Conservation (phyloP, 768 basidiomycete genomes). For the Suillus placidus region DNA sequence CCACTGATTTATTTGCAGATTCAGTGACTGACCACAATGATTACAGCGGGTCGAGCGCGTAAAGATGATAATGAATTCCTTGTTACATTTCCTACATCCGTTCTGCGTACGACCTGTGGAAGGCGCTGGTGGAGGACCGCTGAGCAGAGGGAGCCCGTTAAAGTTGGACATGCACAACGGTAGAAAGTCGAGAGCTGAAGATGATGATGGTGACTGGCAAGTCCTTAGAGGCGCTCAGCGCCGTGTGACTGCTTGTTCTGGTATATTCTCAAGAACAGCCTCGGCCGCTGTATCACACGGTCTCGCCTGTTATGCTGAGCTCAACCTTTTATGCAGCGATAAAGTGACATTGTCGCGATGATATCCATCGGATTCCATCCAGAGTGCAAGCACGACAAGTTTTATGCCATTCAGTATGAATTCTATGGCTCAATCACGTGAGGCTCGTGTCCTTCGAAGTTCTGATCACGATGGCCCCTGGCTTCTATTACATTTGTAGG, state of each 20-base stretch:
- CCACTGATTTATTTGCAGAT: slow-evolving; percentile 1
- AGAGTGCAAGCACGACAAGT: too few species aligned
- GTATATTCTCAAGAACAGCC: neutral
- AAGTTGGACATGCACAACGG: neutral
- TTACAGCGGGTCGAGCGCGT: slow-evolving; percentile 66
- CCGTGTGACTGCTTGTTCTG: neutral
- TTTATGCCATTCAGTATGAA: too few species aligned
- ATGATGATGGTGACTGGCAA: neutral
- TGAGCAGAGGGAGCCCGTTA: slow-evolving; percentile 67
- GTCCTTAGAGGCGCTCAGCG: neutral
- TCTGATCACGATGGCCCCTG: neutral
- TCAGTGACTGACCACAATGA: slow-evolving; percentile 63
- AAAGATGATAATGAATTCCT: slow-evolving; percentile 71
- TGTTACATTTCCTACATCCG: slow-evolving; percentile 71
- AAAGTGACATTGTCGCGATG: too few species aligned
- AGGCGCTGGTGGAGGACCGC: slow-evolving; percentile 58
- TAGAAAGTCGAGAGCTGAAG: neutral
- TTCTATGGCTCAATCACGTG: too few species aligned
- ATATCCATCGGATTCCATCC: too few species aligned
- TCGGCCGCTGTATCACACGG: neutral
- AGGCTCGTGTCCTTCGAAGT: too few species aligned
- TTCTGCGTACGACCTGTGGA: slow-evolving; percentile 34
- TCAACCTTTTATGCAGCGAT: neutral
- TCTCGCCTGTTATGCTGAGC: neutral
- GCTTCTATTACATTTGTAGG: neutral